Evolutionary conservation across 768 basidiomycete genomes (phyloP), one percentile per base, ranked within the genome.

Genomic region (Solioccasus polychromus): DNA sequence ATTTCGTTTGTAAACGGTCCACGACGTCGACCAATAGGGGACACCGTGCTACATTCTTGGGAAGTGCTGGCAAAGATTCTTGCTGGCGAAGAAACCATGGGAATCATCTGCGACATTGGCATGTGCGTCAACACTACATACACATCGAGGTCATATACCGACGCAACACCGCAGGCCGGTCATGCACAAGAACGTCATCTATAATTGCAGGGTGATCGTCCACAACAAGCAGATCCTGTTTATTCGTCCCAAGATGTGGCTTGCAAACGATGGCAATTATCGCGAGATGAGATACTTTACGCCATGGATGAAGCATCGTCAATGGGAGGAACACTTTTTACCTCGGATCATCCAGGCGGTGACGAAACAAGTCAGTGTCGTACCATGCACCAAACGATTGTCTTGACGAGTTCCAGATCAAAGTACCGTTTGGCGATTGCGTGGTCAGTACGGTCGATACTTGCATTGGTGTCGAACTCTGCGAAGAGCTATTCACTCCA

Each of bases 171-270:
- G 12, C 48, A 99, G 95, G 95, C 95, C 96, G 2, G 79, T 99
- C 44, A 79, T 86, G 2, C 96, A 99, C 77, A 97, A 97, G 77
- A 98, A 96, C 62, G 92, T 93, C 37, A 94, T 87, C 52, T 98
- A 97, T 71, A 99, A 99, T 61, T 96, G 92, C 64, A 85, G 96
- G 17, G 75, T 98, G 28, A 85, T 98, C 62, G 80, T 94, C 34
- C 79, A 92, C 60, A 76, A 93, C 68, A 76, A 81, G 44, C 79
- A 90, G 69, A 93, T 99, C 48, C 69, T 97, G 1, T 81, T 97
- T 51, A 98, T 99, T 52, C 83, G 96, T 19, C 96, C 96, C 0
- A 99, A 98, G 72, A 94, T 99, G 94, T 99, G 96, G 96, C 75
- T 99, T 35, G 96, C 96, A 2, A 98, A 98, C 61, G 92, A 96